Evolutionary conservation across 192 early-diverging fungal species (phyloP), one percentile per base, ranked within the genome.

Genomic region (Entomortierella parvispora): DNA sequence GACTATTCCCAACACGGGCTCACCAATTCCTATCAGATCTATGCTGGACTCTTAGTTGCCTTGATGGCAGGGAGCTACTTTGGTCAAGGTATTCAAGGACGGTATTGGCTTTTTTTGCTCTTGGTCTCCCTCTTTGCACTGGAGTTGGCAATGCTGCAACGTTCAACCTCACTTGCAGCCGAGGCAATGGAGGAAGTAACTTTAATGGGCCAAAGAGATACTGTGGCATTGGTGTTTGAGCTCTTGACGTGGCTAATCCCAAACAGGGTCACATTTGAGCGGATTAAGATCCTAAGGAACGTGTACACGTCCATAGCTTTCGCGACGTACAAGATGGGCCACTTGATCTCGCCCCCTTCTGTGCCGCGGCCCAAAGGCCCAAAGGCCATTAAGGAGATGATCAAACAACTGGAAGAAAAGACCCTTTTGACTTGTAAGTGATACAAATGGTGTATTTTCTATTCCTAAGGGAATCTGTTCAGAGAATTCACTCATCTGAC

Each of bases 101-200:
- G 42, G 20, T 69, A 69, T 42, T 69, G 67, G 67, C 47, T 56
- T 3, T 68, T 34, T 34, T 22, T 49, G 9, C 1, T 42, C 37
- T 23, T 59, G 31, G n/a, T 6, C 0, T 44, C 3, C 5, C 40
- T 68, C 23, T n/a, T 18, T 2, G 47, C 37, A 0, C 29, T 45
- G 33, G 66, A 68, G 10, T 23, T 61, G 23, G 22, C 47, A 1
- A 48, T 69, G 49, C 7, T 69, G 10, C 42, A 52, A 4, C 12
- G 42, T 4, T 22, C 62, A 11, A 52, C 10, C 12, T 37, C 55
- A 32, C 15, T 33, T 8, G 23, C 9, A 32, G 15, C 15, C 11
- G n/a, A 22, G 34, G 29, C 4, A 17, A 9, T 32, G 55, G 0
- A 18, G 54, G 18, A 40, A 22, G 17, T 20, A 22, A 22, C 10